phyloP scores from a whole-genome alignment of 805 yeast species.

The Metschnikowia similis region DNA sequence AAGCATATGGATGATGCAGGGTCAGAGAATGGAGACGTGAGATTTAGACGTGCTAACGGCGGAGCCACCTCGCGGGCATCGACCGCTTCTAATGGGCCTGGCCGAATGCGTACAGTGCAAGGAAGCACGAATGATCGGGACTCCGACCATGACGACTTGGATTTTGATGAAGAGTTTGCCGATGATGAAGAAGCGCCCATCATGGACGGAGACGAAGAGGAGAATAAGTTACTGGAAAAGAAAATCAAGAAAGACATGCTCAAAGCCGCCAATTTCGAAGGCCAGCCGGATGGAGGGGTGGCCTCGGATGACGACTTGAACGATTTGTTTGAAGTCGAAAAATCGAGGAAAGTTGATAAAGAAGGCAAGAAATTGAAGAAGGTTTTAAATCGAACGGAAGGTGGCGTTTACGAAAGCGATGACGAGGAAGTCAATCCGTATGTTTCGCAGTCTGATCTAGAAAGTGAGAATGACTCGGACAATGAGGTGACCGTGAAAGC shows the following conservation, averaged over 20 bases:
- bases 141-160: constrained; percentile 87
- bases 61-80: constrained; percentile 4
- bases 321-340: constrained; percentile 62
- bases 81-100: constrained; percentile 2
- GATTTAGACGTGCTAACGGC: constrained; percentile 34
- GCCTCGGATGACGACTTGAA: constrained; percentile 58
- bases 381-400: constrained; percentile 79
- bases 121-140: constrained; percentile 50
- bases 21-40: constrained; percentile 40
- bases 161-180: constrained; percentile 94
- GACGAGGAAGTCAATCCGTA: constrained; percentile 82
- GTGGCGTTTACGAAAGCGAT: constrained; percentile 84
- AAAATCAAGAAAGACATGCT: constrained; percentile 82
- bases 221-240: constrained; percentile 81
- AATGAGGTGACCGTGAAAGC: constrained; percentile 28
- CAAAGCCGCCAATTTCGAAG: constrained; percentile 71
- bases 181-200: constrained; percentile 99
- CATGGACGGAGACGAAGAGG: constrained; percentile 94
- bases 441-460: constrained; percentile 51
- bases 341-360: constrained; percentile 70
- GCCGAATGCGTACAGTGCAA: constrained; percentile 38
- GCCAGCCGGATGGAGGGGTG: constrained; percentile 52
- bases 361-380: constrained; percentile 85
- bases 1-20: constrained; percentile 68
- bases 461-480: constrained; percentile 56